These are phyloP conservation scores for Linum usitatissimum DNA, from an alignment of 345 rosid genomes.

Conservation along the genomic window DNA sequence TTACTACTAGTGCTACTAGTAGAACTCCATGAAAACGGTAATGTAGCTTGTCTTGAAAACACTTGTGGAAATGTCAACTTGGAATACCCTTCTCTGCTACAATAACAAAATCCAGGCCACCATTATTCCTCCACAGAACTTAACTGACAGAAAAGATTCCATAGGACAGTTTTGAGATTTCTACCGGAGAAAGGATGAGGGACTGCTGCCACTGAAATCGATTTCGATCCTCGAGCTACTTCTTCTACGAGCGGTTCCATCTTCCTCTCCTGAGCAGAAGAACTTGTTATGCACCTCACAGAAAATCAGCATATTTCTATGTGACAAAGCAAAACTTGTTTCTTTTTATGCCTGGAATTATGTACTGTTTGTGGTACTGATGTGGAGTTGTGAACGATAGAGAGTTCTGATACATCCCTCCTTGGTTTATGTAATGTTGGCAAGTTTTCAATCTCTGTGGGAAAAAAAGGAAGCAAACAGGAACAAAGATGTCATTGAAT, in stretches of 20 bases:
- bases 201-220: constrained; percentile 25
- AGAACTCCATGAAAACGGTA: neutral
- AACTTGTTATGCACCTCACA: neutral
- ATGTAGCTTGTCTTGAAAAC: neutral
- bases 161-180: neutral
- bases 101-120: neutral
- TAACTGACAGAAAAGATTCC: neutral
- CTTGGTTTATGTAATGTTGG: constrained; percentile 33
- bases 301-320: neutral
- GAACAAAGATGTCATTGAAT: neutral
- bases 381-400: constrained; percentile 31
- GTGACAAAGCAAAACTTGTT: neutral
- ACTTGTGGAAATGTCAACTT: neutral
- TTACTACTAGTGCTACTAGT: neutral
- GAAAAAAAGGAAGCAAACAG: neutral
- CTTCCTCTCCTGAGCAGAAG: constrained; percentile 23
- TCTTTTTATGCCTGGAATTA: constrained; percentile 47
- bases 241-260: constrained; percentile 10
- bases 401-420: constrained; percentile 45
- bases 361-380: constrained; percentile 48
- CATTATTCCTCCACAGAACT: neutral
- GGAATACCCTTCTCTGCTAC: neutral
- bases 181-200: constrained; percentile 28
- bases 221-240: constrained; percentile 23
- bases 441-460: constrained; percentile 43